These are phyloP conservation scores for Borovskyia barvae DNA, from an alignment of 208 protist genomes.

Conservation along the genomic window DNA sequence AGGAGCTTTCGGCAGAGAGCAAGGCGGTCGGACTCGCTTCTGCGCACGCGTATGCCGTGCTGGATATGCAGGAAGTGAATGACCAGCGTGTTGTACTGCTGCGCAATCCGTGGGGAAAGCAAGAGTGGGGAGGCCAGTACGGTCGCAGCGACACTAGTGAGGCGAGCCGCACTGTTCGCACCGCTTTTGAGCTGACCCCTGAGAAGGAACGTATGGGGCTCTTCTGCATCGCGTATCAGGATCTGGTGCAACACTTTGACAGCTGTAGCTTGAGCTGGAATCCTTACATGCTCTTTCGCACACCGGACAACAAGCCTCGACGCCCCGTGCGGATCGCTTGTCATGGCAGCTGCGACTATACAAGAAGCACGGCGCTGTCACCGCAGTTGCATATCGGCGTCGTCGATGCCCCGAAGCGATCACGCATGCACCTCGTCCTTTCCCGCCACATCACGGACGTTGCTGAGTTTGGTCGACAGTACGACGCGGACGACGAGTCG, in stretches of 20 bases:
- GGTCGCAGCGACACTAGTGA: constrained; percentile 47
- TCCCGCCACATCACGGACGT: constrained; percentile 76
- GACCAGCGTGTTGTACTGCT: constrained; percentile 58
- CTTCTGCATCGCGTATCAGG: constrained; percentile 85
- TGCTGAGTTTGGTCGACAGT: constrained; percentile 58
- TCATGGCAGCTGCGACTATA: constrained; percentile 55
- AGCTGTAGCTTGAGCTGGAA: constrained; percentile 82
- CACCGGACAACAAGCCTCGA: constrained; percentile 40
- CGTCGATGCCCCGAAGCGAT: constrained; percentile 37
- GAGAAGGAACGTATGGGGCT: constrained; percentile 61
- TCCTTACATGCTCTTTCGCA: constrained; percentile 82
- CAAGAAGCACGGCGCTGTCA: constrained; percentile 42
- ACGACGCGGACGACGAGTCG: constrained; percentile 47
- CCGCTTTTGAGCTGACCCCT: constrained; percentile 39
- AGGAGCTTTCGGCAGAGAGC: constrained; percentile 17
- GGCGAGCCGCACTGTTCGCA: constrained; percentile 34
- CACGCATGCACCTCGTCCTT: constrained; percentile 84
- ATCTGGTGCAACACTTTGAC: constrained; percentile 63
- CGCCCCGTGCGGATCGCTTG: constrained; percentile 70
- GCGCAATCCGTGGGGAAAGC: constrained; percentile 81
- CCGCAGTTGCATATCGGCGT: constrained; percentile 85
- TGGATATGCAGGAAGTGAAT: constrained; percentile 56
- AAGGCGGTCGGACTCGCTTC: constrained; percentile 38
- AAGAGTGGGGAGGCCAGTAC: constrained; percentile 59
- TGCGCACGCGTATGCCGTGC: constrained; percentile 75